A percentile compares a stretch with the other conserved stretches of the same genome.
phyloP scores from a whole-genome alignment of 1,139 yeast genomes.

The Pichia sp. region DNA sequence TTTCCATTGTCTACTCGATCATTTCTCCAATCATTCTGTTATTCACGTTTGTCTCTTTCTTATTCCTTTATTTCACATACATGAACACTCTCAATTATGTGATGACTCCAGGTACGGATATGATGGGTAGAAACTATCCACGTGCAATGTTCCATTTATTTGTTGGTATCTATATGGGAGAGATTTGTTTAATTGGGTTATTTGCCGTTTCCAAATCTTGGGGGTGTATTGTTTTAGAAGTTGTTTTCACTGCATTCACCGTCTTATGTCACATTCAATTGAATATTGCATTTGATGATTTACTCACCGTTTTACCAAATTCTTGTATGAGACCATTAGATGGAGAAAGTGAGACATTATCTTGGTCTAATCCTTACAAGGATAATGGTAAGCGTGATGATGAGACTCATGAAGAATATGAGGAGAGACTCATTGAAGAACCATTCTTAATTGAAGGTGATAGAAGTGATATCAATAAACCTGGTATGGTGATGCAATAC shows the following conservation, averaged over 20 bases:
- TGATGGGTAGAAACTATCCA: conserved; percentile 66
- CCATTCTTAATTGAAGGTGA: conserved; percentile 29
- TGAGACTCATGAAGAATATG: conserved; percentile 2
- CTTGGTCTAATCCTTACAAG: no score
- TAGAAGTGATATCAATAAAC: conserved; percentile 14
- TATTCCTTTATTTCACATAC: conserved; percentile 50
- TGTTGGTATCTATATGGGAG: conserved; percentile 74
- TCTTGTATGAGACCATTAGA: conserved; percentile 67
- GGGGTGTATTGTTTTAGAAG: conserved; percentile 36
- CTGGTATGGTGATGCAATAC: conserved; percentile 19
- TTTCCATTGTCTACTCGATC: conserved; percentile 68
- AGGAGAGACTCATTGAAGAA: conserved; percentile 19
- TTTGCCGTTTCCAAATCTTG: conserved; percentile 53
- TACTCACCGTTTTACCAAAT: conserved; percentile 51
- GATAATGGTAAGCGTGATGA: conserved; percentile 31
- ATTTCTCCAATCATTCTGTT: conserved; percentile 72
- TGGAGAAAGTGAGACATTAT: conserved; percentile 59
- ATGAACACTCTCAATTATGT: conserved; percentile 60
- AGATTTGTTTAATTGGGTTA: conserved; percentile 68
- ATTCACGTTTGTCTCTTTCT: conserved; percentile 52
- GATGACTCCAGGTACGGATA: conserved; percentile 48
- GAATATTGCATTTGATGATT: conserved; percentile 39
- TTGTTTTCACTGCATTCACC: conserved; percentile 34
- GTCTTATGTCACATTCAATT: conserved; percentile 34
- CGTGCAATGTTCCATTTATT: conserved; percentile 67